Evolutionary conservation across 345 rosid species (phyloP).

Genomic region (Barbarea vulgaris): DNA sequence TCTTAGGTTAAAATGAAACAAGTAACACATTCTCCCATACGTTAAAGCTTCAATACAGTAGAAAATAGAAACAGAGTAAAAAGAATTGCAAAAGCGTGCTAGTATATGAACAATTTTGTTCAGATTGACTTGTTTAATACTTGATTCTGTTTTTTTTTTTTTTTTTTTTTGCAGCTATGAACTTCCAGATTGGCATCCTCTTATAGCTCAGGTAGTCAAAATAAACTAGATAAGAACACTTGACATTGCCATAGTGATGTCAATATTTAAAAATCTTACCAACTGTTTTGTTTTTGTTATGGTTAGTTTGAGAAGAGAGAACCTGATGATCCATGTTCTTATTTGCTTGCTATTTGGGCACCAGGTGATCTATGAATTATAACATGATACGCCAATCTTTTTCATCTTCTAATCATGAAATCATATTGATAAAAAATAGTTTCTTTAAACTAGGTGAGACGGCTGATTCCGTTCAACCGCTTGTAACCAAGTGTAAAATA

Average conservation of each 20-base stretch:
- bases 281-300: slow-evolving; percentile 25
- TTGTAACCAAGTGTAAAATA: slow-evolving; percentile 57
- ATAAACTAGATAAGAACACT: neutral
- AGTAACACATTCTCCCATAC: neutral
- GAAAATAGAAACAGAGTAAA: neutral
- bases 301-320: slow-evolving; percentile 81
- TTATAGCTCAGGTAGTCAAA: slow-evolving; percentile 62
- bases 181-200: slow-evolving; percentile 90
- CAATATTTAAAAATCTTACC: slow-evolving; percentile 19
- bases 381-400: neutral
- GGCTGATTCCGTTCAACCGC: slow-evolving; percentile 64
- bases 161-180: slow-evolving; percentile 64
- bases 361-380: slow-evolving; percentile 62
- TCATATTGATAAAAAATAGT: neutral
- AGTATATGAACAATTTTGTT: neutral
- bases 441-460: slow-evolving; percentile 70
- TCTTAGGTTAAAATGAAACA: neutral
- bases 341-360: slow-evolving; percentile 95
- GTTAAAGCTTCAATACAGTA: neutral
- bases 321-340: slow-evolving; percentile 79
- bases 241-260: neutral
- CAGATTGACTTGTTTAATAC: neutral
- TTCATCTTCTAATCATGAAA: neutral
- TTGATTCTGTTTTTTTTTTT: slow-evolving; percentile 1
- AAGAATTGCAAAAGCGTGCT: no score